Base-by-base conservation (phyloP, 1,139 yeast species). In the Diutina mesorugosa region DNA sequence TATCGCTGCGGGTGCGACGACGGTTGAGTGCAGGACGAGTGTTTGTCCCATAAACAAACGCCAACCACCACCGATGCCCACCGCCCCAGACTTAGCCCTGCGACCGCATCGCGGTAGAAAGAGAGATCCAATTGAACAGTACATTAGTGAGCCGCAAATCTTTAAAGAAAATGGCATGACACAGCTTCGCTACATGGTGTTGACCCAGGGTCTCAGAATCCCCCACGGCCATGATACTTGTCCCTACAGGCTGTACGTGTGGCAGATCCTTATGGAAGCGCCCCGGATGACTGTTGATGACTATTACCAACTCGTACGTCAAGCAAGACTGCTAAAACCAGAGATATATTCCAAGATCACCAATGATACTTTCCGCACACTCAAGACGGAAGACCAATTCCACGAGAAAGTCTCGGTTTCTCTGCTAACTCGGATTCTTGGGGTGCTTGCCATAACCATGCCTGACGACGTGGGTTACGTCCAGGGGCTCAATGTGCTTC, bases 401-500 rank as follows among this genome's bases (percentile, higher is more conserved):
- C 84, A 83, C 61, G 72, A 72, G 58, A 79, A 79, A 59, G 96
- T 90, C 1, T 69, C 81, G 47, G 96, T 90, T 64, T 81, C 80
- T 6, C 72, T 88, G 3, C 71, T 90, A 55, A 78, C 86, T 21
- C 70, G 97, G 51, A 73, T 90, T 2, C 74, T 90, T 47, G 85
- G 89, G 50, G 83, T 87, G n/a, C 78, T 83, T 64, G 95, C 95
- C 0, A 77, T 88, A 14, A 67, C 74, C 68, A 69, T 35, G 58
- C 65, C 57, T 1, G 64, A 65, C 10, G 65, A 74, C 61, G 71
- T 79, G 69, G 65, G 79, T 0, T 90, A 90, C 66, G 97, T 90
- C 12, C 97, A 90, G 66, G 97, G 97, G 1, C 83, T 91, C 84
- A 91, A 91, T 66, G 93, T 90, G 1, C 68, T 90, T 45, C 79